Conservation (phyloP, 208 protist genomes). For the Trypanosoma theileri region DNA sequence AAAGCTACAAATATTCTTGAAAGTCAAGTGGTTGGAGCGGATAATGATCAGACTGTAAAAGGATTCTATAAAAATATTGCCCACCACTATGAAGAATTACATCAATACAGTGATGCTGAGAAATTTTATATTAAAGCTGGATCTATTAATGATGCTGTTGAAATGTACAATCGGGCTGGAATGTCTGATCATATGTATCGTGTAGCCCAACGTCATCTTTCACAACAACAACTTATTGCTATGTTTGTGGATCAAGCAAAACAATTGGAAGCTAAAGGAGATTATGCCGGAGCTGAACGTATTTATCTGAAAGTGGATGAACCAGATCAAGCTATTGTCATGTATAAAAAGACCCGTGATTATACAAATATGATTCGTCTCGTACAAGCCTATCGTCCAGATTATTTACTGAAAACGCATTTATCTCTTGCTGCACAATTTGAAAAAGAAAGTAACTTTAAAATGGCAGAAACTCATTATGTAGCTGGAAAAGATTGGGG, state of each 20-base stretch:
- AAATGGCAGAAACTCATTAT: slow-evolving; percentile 95
- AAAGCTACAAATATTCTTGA: slow-evolving; percentile 91
- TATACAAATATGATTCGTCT: slow-evolving; percentile 95
- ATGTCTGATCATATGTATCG: slow-evolving; percentile 95
- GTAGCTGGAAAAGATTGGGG: slow-evolving; percentile 95
- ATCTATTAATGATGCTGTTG: slow-evolving; percentile 89
- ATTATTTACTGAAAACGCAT: slow-evolving; percentile 94
- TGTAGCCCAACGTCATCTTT: slow-evolving; percentile 91
- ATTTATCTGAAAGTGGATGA: slow-evolving; percentile 96
- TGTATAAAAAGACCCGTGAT: slow-evolving; percentile 93
- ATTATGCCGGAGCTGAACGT: slow-evolving; percentile 95
- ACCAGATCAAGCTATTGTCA: slow-evolving; percentile 96
- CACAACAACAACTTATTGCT: slow-evolving; percentile 82
- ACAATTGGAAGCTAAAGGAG: slow-evolving; percentile 92
- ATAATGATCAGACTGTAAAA: slow-evolving; percentile 51
- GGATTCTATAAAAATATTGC: slow-evolving; percentile 92
- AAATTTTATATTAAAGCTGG: slow-evolving; percentile 92
- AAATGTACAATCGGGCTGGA: slow-evolving; percentile 95
- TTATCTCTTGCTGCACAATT: slow-evolving; percentile 94
- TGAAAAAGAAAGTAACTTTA: slow-evolving; percentile 93
- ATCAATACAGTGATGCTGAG: slow-evolving; percentile 93
- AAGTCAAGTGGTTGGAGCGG: slow-evolving; percentile 44
- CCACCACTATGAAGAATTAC: slow-evolving; percentile 92
- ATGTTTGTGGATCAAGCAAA: slow-evolving; percentile 94
- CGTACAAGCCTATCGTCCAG: slow-evolving; percentile 90